phyloP scores from a whole-genome alignment of 352 stramenopile genomes.

The Globisporangium spinosum region DNA sequence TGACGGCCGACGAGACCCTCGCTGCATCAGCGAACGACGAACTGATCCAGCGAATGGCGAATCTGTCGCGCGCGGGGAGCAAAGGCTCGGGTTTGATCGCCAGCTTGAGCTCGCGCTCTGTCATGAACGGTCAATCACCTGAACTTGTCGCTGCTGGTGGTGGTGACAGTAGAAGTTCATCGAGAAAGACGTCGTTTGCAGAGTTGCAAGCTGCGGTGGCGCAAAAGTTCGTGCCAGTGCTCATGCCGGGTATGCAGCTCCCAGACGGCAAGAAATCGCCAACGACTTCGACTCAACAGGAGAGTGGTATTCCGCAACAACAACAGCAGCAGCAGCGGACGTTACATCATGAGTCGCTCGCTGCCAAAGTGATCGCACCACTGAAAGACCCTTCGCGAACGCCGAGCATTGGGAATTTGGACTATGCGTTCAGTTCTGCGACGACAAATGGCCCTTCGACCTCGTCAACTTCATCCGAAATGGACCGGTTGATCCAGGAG shows the following conservation, averaged over 20 bases:
- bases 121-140: neutral
- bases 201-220: slow-evolving; percentile 13
- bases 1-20: slow-evolving; percentile 15
- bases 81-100: slow-evolving; percentile 52
- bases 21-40: slow-evolving; percentile 33
- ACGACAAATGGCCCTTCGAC: neutral
- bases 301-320: neutral
- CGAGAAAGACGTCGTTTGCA: slow-evolving; percentile 14
- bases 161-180: neutral
- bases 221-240: slow-evolving; percentile 42
- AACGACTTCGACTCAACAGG: neutral
- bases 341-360: slow-evolving; percentile 22
- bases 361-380: slow-evolving; percentile 38
- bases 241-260: slow-evolving; percentile 43
- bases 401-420: slow-evolving; percentile 2
- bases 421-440: neutral
- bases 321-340: slow-evolving; percentile 4
- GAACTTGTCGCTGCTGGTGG: neutral
- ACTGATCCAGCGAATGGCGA: slow-evolving; percentile 69
- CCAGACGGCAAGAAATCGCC: slow-evolving; percentile 21
- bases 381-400: slow-evolving; percentile 22
- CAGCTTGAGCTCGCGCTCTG: slow-evolving; percentile 36
- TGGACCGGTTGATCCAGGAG: slow-evolving; percentile 64
- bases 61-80: slow-evolving; percentile 57
- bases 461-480: slow-evolving; percentile 34